Conservation (phyloP, 805 yeast genomes). For the Candida orba region DNA sequence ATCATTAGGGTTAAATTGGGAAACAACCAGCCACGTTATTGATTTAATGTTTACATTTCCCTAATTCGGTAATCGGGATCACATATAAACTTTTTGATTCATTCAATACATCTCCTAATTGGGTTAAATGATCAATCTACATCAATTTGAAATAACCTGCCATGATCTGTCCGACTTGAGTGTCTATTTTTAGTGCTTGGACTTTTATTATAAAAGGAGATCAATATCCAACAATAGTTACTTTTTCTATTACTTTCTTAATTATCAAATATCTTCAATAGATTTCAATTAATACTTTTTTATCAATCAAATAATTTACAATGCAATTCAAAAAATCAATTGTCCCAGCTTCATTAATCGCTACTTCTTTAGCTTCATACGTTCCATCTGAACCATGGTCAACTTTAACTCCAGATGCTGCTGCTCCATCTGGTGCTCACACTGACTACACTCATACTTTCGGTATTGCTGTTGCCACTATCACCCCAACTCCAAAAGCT, state of each 20-base stretch:
- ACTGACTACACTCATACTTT: conserved; percentile 31
- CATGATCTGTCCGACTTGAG: background rate
- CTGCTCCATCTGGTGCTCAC: conserved; percentile 29
- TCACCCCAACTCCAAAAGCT: conserved; percentile 17
- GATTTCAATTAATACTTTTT: background rate
- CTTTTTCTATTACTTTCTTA: background rate
- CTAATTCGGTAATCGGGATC: conserved; percentile 5
- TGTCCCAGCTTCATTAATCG: conserved; percentile 39
- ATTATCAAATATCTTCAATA: background rate
- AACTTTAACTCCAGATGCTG: conserved; percentile 32
- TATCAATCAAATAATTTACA: conserved; percentile 6
- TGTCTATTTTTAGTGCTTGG: conserved; percentile 1
- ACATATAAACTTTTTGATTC: background rate
- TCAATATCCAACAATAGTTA: background rate
- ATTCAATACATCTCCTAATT: conserved; percentile 2
- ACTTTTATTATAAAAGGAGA: background rate
- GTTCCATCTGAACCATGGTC: conserved; percentile 51
- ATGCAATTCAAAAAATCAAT: conserved; percentile 39
- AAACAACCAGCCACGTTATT: conserved; percentile 14
- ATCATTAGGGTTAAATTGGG: background rate
- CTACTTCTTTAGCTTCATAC: conserved; percentile 49
- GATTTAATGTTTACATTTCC: conserved; percentile 7
- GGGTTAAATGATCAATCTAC: conserved; percentile 1
- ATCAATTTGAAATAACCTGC: background rate
- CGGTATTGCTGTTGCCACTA: conserved; percentile 37